These are phyloP conservation scores for Boletus subparvulus DNA, from an alignment of 768 basidiomycete genomes.

Conservation along the genomic window DNA sequence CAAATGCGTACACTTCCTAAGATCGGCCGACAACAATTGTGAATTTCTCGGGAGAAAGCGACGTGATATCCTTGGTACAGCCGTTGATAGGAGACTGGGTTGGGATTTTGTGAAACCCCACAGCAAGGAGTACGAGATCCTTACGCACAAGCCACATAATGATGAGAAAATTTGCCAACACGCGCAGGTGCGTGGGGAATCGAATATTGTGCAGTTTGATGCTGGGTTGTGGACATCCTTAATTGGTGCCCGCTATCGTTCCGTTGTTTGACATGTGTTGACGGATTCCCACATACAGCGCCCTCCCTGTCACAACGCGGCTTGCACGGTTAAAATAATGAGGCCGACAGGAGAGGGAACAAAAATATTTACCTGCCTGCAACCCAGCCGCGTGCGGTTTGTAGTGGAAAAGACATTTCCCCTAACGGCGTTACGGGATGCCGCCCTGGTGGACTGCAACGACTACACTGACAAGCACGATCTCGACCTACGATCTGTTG, in stretches of 20 bases:
- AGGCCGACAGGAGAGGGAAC: not conserved
- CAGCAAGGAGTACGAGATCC: not conserved
- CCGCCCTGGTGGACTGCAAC: not conserved
- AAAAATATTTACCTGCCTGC: not conserved
- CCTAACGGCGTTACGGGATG: not conserved
- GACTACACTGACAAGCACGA: not conserved
- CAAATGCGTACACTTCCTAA: not conserved
- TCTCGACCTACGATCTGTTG: not conserved
- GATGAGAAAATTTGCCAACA: conserved; percentile 1
- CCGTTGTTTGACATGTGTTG: not conserved
- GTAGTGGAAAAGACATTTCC: not conserved
- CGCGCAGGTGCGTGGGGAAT: not conserved
- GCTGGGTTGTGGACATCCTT: not conserved
- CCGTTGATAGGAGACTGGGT: not conserved
- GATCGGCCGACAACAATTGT: not conserved
- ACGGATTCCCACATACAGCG: not conserved
- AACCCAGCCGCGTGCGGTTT: not conserved
- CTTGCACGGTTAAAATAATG: not conserved
- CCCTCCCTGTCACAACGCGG: not conserved
- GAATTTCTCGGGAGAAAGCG: not conserved
- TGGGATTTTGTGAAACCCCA: not conserved
- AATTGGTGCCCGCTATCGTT: not conserved
- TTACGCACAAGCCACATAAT: not conserved
- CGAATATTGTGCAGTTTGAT: not conserved
- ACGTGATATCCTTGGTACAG: not conserved